These are phyloP conservation scores for Magnolia officinalis DNA, from an alignment of 164 flowering plant species.

Conservation along the genomic window DNA sequence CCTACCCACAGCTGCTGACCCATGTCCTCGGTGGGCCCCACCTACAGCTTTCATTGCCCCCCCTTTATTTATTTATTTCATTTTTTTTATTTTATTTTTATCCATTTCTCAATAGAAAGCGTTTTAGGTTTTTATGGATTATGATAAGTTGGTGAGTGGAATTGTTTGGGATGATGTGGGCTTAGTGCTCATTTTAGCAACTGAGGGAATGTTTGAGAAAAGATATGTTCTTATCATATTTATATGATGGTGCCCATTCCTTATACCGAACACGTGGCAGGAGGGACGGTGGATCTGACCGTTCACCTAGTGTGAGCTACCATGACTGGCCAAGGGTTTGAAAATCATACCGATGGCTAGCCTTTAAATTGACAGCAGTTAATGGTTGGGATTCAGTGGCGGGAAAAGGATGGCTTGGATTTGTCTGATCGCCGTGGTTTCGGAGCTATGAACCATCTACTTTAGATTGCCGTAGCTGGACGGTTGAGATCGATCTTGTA, in stretches of 20 bases:
- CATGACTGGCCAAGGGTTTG: too few relatives aligned
- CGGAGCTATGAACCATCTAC: too few relatives aligned
- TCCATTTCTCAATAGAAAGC: not conserved
- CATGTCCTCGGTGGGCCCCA: constrained; percentile 2
- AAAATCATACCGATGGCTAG: too few relatives aligned
- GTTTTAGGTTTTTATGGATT: not conserved
- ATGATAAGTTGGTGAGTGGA: not conserved
- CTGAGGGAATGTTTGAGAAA: not conserved
- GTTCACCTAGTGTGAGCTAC: too few relatives aligned
- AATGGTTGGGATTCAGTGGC: too few relatives aligned
- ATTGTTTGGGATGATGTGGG: not conserved
- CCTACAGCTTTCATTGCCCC: not conserved
- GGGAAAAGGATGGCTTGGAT: too few relatives aligned
- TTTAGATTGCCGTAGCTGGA: too few relatives aligned
- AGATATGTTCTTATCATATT: not conserved
- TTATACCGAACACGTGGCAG: too few relatives aligned
- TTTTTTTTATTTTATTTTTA: not conserved
- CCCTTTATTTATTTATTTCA: not conserved
- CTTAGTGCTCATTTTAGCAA: not conserved
- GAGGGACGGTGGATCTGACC: too few relatives aligned
- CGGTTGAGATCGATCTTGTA: too few relatives aligned
- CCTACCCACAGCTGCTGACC: constrained; percentile 9
- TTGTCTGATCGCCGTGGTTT: too few relatives aligned
- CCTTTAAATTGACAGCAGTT: too few relatives aligned
- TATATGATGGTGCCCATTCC: not conserved